Evolutionary conservation across 768 basidiomycete genomes (phyloP).

Genomic region (Termitomyces heimii): DNA sequence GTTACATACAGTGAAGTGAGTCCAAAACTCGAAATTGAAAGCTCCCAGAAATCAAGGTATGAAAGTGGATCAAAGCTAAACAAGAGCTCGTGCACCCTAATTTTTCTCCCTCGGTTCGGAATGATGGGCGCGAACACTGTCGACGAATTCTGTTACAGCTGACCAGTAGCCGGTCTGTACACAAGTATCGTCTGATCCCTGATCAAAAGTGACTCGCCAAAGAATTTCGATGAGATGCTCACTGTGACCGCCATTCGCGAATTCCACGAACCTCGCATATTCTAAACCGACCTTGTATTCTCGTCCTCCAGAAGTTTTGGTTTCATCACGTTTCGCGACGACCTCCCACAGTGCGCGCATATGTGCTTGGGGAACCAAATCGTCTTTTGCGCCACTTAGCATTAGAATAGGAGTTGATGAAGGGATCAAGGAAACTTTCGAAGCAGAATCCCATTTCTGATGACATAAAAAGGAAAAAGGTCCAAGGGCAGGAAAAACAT

Average conservation of each 20-base stretch:
- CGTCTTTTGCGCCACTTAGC: constrained; percentile 69
- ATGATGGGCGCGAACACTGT: constrained; percentile 28
- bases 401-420: constrained; percentile 70
- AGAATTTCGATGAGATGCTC: constrained; percentile 8
- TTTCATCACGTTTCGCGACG: constrained; percentile 47
- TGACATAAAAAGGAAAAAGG: constrained; percentile 12
- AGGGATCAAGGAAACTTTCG: constrained; percentile 47
- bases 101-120: not conserved
- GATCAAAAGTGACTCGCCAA: not conserved
- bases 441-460: constrained; percentile 12
- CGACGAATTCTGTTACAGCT: constrained; percentile 43
- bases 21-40: too few species aligned
- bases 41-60: not conserved
- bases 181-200: constrained; percentile 45
- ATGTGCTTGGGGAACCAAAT: constrained; percentile 69
- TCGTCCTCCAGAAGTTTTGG: constrained; percentile 28
- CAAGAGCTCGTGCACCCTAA: not conserved
- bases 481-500: constrained; percentile 54
- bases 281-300: constrained; percentile 44
- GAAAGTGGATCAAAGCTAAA: not conserved
- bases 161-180: constrained; percentile 50
- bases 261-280: constrained; percentile 51
- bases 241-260: constrained; percentile 53
- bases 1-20: not conserved
- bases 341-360: constrained; percentile 73